Evolutionary conservation across 2,329 filamentous ascomycete species (phyloP), one percentile per base, ranked within the genome.

Genomic region (Penicillium digitatum): DNA sequence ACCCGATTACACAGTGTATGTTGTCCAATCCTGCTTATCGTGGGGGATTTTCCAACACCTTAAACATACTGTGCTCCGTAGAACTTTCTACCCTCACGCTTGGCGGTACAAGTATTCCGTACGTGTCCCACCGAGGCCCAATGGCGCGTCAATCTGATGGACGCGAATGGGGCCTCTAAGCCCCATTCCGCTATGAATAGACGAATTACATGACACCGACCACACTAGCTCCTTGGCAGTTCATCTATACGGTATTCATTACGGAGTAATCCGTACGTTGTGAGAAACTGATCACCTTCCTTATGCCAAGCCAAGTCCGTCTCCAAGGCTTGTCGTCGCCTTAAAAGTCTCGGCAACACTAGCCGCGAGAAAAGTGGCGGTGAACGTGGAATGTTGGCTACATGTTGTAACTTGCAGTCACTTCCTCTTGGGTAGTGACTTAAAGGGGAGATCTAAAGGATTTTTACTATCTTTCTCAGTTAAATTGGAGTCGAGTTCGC

Each of bases 281-380:
- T 31, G 18, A 20, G 18, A 52, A 46, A 38, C 20, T 42, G 29
- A 42, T 53, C 31, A 35, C 6, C 44, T 32, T 32, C 45, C 20
- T 3, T 32, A 39, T 37, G 24, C 48, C 48, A 54, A 54, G 59
- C 64, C 60, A 68, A 68, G 66, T 64, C 63, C 60, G 52, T 54
- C 58, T 60, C 56, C 14, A 59, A 67, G 58, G 65, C 63, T 67
- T 67, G 62, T 62, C 56, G 27, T 43, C 52, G 65, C 61, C 62
- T 48, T 66, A 64, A 54, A 55, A 61, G 61, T 54, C 50, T 42
- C 32, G 55, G 29, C 49, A 53, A 56, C 48, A 38, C 34, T 22
- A 45, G 46, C 55, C 48, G 52, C 48, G 44, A 34, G 43, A 18
- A 43, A 40, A 58, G 56, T 61, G 52, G 61, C 57, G 55, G 59